A percentile compares a stretch with the other conserved stretches of the same genome.
Evolutionary conservation across 805 yeast species (phyloP).

Genomic region (Wickerhamiella spandovensis): DNA sequence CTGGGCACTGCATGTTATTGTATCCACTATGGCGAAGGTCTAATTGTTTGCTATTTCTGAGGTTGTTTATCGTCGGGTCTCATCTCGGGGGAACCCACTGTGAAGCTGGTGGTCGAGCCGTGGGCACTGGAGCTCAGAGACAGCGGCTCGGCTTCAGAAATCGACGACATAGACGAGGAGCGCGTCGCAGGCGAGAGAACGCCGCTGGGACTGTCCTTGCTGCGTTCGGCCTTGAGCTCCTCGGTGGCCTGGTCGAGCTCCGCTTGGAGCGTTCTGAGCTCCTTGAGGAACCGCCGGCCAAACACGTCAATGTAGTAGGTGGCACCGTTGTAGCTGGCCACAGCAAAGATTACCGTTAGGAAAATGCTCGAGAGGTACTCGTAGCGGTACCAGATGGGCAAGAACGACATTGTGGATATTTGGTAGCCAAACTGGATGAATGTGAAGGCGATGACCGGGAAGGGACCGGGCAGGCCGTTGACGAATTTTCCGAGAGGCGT

Average conservation of each 20-base stretch:
- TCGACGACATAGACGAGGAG: neutral
- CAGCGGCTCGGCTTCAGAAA: neutral
- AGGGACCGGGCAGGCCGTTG: conserved; percentile 66
- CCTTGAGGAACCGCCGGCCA: conserved; percentile 81
- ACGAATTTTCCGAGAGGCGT: conserved; percentile 61
- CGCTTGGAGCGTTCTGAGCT: conserved; percentile 52
- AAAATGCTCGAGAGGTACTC: conserved; percentile 55
- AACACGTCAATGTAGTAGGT: conserved; percentile 85
- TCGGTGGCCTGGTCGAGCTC: conserved; percentile 57
- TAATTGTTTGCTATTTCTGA: neutral
- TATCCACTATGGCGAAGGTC: no score
- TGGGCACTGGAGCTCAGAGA: neutral
- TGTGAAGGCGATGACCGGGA: conserved; percentile 81
- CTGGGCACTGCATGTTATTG: no score
- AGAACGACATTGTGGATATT: conserved; percentile 68
- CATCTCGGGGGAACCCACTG: neutral
- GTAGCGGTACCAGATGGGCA: conserved; percentile 77
- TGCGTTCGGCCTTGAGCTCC: neutral
- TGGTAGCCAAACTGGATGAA: conserved; percentile 80
- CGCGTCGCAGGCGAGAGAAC: neutral
- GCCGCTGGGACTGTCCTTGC: neutral
- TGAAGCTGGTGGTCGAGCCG: neutral
- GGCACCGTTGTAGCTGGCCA: conserved; percentile 87
- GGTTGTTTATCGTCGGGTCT: neutral
- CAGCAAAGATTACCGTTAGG: conserved; percentile 55